Evolutionary conservation across 2,329 filamentous ascomycete genomes (phyloP).

Genomic region (Didymosphaeria variabile): DNA sequence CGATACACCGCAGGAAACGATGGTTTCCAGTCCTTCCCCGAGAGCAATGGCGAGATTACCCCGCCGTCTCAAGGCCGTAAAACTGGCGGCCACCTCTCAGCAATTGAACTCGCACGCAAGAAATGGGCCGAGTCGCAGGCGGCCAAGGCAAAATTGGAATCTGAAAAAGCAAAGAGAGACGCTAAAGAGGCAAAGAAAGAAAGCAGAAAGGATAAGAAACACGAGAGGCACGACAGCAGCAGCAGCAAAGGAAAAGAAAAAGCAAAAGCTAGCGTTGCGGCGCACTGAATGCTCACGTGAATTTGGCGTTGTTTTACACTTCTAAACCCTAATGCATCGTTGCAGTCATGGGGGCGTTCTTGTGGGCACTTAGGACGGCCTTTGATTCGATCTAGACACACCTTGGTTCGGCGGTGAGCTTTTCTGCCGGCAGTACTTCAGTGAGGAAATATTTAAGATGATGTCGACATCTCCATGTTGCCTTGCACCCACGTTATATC

Average conservation of each 20-base stretch:
- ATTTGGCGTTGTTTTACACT: slow-evolving; percentile 2
- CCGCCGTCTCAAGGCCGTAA: slow-evolving; percentile 28
- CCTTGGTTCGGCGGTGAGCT: slow-evolving; percentile 32
- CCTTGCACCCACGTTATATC: neutral
- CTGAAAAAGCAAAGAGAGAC: slow-evolving; percentile 31
- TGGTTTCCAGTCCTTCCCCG: slow-evolving; percentile 60
- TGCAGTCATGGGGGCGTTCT: slow-evolving; percentile 13
- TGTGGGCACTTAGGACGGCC: slow-evolving; percentile 19
- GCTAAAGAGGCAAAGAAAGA: slow-evolving; percentile 40
- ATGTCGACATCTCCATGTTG: slow-evolving; percentile 22
- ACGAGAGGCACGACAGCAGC: slow-evolving; percentile 15
- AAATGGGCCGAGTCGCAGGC: slow-evolving; percentile 61
- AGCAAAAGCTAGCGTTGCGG: slow-evolving; percentile 31
- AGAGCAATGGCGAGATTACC: slow-evolving; percentile 43
- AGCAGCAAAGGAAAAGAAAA: slow-evolving; percentile 37
- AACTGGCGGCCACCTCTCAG: slow-evolving; percentile 41
- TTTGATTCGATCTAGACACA: slow-evolving; percentile 45
- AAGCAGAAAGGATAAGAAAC: slow-evolving; percentile 24
- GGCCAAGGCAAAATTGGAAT: slow-evolving; percentile 32
- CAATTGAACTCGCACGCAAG: slow-evolving; percentile 66
- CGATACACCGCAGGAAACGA: slow-evolving; percentile 62
- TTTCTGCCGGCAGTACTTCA: slow-evolving; percentile 27
- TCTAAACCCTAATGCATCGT: slow-evolving; percentile 27
- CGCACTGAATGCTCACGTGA: slow-evolving; percentile 8
- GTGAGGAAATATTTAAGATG: slow-evolving; percentile 17